Conservation (phyloP, 2,329 filamentous ascomycete species). For the Aspergillus terreus region DNA sequence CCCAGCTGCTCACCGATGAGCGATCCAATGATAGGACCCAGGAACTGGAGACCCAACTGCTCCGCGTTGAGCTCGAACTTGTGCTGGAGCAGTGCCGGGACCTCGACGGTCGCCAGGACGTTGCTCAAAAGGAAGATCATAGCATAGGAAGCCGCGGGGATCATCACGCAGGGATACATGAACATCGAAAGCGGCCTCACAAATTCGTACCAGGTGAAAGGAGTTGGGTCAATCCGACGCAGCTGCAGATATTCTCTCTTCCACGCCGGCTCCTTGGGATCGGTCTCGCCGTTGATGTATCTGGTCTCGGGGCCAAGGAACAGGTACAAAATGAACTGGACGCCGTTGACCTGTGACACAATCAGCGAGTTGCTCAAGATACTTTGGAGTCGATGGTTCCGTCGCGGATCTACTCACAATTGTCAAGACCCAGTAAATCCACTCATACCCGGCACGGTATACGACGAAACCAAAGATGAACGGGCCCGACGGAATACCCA, state of each 20-base stretch:
- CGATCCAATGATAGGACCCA: constrained; percentile 57
- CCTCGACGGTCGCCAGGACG: constrained; percentile 56
- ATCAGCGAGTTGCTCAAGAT: constrained; percentile 9
- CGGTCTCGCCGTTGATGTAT: constrained; percentile 39
- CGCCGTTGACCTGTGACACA: constrained; percentile 48
- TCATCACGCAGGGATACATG: constrained; percentile 45
- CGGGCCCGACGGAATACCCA: constrained; percentile 44
- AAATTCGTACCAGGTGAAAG: constrained; percentile 49
- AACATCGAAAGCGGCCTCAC: constrained; percentile 49
- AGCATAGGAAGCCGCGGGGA: constrained; percentile 54
- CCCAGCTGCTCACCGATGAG: constrained; percentile 60
- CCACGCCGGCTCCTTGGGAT: constrained; percentile 30
- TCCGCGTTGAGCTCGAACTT: constrained; percentile 58
- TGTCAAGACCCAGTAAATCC: constrained; percentile 58
- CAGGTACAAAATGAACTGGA: constrained; percentile 55
- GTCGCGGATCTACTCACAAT: constrained; percentile 41
- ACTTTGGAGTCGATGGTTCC: constrained; percentile 1
- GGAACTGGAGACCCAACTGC: constrained; percentile 58
- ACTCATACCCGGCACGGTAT: constrained; percentile 52
- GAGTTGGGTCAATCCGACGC: constrained; percentile 51
- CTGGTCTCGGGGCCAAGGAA: constrained; percentile 55
- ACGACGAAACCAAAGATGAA: constrained; percentile 46
- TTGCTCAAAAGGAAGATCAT: constrained; percentile 57
- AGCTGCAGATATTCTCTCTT: constrained; percentile 45
- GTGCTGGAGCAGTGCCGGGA: constrained; percentile 55